Evolutionary conservation across 768 basidiomycete species (phyloP).

Genomic region (Pisolithus microcarpus): DNA sequence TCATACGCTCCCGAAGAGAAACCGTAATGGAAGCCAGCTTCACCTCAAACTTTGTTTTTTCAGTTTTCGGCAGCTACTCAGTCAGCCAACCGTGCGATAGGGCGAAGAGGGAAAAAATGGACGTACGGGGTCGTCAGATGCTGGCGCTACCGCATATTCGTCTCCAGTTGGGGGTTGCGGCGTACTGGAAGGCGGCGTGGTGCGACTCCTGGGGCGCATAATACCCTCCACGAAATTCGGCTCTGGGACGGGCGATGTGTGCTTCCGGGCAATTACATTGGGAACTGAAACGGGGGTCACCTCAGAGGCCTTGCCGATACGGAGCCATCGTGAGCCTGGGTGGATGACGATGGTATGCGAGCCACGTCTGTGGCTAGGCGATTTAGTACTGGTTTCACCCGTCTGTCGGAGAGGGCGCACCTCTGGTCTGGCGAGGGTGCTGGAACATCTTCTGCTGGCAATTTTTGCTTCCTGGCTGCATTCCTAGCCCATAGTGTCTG

Average conservation of each 20-base stretch:
- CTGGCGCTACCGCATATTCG: conserved; percentile 40
- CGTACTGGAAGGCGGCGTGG: conserved; percentile 14
- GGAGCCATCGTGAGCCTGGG: conserved; percentile 65
- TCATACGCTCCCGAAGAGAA: conserved; percentile 76
- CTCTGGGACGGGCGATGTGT: conserved; percentile 36
- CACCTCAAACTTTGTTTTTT: conserved; percentile 51
- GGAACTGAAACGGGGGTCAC: conserved; percentile 63
- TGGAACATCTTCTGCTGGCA: conserved; percentile 32
- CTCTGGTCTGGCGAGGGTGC: conserved; percentile 38
- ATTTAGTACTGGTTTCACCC: conserved; percentile 3
- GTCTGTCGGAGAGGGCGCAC: conserved; percentile 21
- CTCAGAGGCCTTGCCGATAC: conserved; percentile 72
- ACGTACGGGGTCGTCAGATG: conserved; percentile 61
- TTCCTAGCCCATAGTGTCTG: conserved; percentile 73
- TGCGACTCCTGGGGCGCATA: conserved; percentile 41
- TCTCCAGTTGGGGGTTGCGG: conserved; percentile 31
- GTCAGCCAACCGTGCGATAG: background rate
- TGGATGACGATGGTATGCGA: conserved; percentile 76
- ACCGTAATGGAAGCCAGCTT: conserved; percentile 66
- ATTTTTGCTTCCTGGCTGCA: conserved; percentile 46
- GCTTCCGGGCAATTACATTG: conserved; percentile 67
- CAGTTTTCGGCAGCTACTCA: background rate
- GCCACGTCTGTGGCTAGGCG: conserved; percentile 48
- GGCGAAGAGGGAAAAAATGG: background rate
- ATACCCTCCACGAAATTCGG: conserved; percentile 45